Conservation (phyloP, 83 land plant species). For the Isoetes engelmannii region DNA sequence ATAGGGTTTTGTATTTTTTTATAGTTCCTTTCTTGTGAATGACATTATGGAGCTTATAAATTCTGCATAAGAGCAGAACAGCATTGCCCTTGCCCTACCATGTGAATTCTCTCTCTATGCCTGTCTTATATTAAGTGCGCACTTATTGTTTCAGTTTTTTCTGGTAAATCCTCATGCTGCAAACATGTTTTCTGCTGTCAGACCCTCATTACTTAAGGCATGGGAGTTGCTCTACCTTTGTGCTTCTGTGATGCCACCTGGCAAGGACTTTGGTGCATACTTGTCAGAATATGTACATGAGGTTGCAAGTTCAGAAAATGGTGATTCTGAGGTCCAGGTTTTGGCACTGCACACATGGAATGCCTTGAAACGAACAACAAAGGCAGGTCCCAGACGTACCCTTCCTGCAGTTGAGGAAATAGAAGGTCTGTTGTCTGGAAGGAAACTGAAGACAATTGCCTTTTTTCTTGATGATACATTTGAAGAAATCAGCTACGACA, state of each 20-base stretch:
- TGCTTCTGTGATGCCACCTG: slow-evolving; percentile 94
- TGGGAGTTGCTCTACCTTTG: slow-evolving; percentile 94
- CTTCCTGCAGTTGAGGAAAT: slow-evolving; percentile 89
- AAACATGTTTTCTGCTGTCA: slow-evolving; percentile 11
- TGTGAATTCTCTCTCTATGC: too few relatives aligned
- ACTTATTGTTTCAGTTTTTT: too few relatives aligned
- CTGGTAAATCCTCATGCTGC: too few relatives aligned
- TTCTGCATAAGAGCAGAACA: too few relatives aligned
- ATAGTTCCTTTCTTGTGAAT: too few relatives aligned
- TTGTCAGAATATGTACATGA: slow-evolving; percentile 88
- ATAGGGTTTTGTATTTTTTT: too few relatives aligned
- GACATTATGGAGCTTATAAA: too few relatives aligned
- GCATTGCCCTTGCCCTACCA: too few relatives aligned
- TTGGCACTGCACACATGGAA: slow-evolving; percentile 77
- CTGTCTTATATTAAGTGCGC: too few relatives aligned
- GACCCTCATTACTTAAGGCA: slow-evolving; percentile 60
- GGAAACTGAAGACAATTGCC: slow-evolving; percentile 79
- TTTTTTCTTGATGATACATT: slow-evolving; percentile 97
- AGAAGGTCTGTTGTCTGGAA: slow-evolving; percentile 73
- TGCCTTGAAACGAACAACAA: slow-evolving; percentile 79
- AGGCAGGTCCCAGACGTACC: slow-evolving; percentile 87
- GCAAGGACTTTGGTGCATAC: slow-evolving; percentile 87
- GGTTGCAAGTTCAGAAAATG: slow-evolving; percentile 56
- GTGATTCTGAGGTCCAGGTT: slow-evolving; percentile 57
- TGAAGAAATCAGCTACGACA: slow-evolving; percentile 94